Conservation (phyloP, 805 yeast genomes). For the Candida dajiaensis region DNA sequence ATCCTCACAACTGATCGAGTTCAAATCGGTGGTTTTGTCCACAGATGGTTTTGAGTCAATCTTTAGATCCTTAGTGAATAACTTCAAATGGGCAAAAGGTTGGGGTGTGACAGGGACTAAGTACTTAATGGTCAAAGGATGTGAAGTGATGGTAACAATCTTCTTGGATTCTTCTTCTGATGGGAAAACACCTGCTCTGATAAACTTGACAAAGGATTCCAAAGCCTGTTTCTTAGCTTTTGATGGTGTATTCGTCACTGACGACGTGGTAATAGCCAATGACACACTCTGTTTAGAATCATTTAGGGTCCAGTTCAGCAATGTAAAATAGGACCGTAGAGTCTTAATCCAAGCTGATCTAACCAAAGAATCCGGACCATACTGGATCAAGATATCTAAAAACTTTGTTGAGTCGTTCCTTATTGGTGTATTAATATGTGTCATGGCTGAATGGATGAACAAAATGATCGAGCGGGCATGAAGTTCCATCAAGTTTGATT, state of each 20-base stretch:
- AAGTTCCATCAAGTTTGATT: slow-evolving; percentile 50
- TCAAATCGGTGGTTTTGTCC: slow-evolving; percentile 30
- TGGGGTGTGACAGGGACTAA: slow-evolving; percentile 50
- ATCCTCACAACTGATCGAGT: slow-evolving; percentile 54
- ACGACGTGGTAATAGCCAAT: slow-evolving; percentile 29
- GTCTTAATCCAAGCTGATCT: slow-evolving; percentile 66
- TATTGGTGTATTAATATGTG: slow-evolving; percentile 76
- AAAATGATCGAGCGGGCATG: slow-evolving; percentile 60
- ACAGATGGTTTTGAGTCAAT: slow-evolving; percentile 10
- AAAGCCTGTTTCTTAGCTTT: slow-evolving; percentile 27
- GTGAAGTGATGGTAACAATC: slow-evolving; percentile 24
- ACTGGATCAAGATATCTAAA: slow-evolving; percentile 50
- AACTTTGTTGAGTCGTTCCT: slow-evolving; percentile 71
- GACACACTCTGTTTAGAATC: slow-evolving; percentile 25
- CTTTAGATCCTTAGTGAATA: slow-evolving; percentile 41
- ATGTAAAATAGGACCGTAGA: slow-evolving; percentile 57
- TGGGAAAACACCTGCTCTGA: slow-evolving; percentile 34
- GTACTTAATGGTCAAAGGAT: slow-evolving; percentile 46
- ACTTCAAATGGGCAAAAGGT: slow-evolving; percentile 58
- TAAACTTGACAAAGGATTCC: slow-evolving; percentile 35
- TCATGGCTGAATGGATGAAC: slow-evolving; percentile 86
- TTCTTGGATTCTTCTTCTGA: slow-evolving; percentile 15
- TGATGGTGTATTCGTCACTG: slow-evolving; percentile 14
- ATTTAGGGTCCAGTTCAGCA: slow-evolving; percentile 67
- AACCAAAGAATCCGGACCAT: slow-evolving; percentile 49